phyloP scores from a whole-genome alignment of 345 rosid species.

The Populus tremula region DNA sequence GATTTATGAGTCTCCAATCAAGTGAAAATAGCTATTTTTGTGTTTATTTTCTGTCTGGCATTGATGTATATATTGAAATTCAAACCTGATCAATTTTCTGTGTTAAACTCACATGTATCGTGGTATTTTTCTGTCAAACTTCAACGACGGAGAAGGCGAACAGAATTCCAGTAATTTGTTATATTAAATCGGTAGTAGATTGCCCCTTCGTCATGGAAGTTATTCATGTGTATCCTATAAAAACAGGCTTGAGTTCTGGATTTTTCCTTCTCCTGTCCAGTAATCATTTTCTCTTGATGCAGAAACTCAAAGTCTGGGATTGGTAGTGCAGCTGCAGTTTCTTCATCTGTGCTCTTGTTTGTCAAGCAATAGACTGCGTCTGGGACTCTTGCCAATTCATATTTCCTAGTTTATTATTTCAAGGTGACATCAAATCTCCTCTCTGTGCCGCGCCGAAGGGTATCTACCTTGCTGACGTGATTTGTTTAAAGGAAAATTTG shows the following conservation, averaged over 20 bases:
- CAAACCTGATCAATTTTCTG: constrained; percentile 18
- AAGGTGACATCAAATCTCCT: neutral
- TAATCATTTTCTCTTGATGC: neutral
- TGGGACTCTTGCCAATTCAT: neutral
- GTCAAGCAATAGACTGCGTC: neutral
- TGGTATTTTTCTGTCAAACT: neutral
- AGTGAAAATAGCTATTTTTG: constrained; percentile 24
- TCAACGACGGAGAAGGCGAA: neutral
- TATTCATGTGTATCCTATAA: too few species aligned
- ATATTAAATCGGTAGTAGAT: neutral
- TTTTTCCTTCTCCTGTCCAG: neutral
- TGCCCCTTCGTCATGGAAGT: too few species aligned
- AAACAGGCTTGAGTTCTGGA: neutral
- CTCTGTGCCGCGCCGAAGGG: neutral
- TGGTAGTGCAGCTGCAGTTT: neutral
- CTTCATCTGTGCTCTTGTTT: neutral
- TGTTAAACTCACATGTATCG: neutral
- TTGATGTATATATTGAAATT: constrained; percentile 29
- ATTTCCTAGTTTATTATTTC: neutral
- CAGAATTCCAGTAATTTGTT: neutral
- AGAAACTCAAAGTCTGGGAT: neutral
- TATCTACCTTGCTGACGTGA: neutral
- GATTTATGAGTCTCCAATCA: constrained; percentile 18
- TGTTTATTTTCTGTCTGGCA: constrained; percentile 11
- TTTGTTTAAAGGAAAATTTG: neutral